Percentiles rank a stretch among this genome's conserved stretches.
Conservation (phyloP, 768 basidiomycete species). For the Amanita rubescens region DNA sequence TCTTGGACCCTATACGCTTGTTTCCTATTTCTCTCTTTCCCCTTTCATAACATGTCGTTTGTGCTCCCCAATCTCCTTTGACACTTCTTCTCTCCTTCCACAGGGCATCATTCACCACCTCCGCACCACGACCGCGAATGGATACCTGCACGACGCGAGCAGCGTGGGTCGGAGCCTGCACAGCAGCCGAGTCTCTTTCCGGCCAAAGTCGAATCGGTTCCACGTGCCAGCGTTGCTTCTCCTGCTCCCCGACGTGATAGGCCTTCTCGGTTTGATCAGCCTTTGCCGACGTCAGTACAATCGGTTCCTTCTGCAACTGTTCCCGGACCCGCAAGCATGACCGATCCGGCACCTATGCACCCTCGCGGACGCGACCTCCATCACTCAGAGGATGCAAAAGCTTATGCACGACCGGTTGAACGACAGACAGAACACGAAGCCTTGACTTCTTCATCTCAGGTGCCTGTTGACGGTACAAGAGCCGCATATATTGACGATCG, state of each 20-base stretch:
- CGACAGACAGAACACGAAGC: constrained; percentile 8
- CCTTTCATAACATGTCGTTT: constrained; percentile 25
- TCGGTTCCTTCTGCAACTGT: background rate
- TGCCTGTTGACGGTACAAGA: constrained; percentile 4
- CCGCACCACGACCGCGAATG: constrained; percentile 23
- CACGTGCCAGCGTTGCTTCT: constrained; percentile 4
- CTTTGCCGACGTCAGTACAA: constrained; percentile 2
- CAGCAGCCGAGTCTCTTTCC: constrained; percentile 6
- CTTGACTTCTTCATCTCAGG: constrained; percentile 11
- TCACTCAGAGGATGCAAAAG: constrained; percentile 16
- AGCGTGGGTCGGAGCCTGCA: constrained; percentile 11
- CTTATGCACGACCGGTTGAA: constrained; percentile 6
- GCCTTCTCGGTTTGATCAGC: constrained; percentile 21
- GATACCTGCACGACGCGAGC: constrained; percentile 15
- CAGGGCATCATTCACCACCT: constrained; percentile 43
- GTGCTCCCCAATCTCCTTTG: constrained; percentile 29
- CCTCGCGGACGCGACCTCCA: constrained; percentile 15
- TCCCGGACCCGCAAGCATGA: background rate
- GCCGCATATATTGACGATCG: constrained; percentile 7
- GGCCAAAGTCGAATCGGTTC: background rate
- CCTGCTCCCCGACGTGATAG: constrained; percentile 9
- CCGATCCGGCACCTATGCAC: background rate
- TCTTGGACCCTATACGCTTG: constrained; percentile 33
- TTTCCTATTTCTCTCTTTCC: constrained; percentile 24
- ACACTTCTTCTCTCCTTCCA: constrained; percentile 24